Conservation (phyloP, 1,284 basidiomycete genomes). For the Polyporus tsugae region DNA sequence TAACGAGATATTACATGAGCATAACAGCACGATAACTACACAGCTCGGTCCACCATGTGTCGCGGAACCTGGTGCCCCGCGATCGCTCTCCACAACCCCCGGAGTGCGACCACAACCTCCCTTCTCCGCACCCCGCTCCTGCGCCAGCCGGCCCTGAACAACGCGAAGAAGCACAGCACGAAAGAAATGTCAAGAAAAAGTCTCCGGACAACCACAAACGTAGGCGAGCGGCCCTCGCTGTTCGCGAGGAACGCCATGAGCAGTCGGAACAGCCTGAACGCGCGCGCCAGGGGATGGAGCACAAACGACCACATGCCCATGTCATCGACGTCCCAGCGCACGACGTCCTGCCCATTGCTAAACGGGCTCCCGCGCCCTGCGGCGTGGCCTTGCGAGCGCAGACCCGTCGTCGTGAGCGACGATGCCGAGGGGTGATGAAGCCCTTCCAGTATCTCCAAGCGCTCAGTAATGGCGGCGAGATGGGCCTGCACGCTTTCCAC, state of each 20-base stretch:
- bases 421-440: conserved; percentile 45
- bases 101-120: conserved; percentile 70
- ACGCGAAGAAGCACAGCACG: conserved; percentile 61
- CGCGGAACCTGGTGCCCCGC: conserved; percentile 61
- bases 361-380: conserved; percentile 49
- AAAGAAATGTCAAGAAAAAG: conserved; percentile 81
- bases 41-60: conserved; percentile 56
- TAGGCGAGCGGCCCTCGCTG: conserved; percentile 66
- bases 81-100: conserved; percentile 74
- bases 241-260: conserved; percentile 63
- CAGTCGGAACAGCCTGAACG: conserved; percentile 54
- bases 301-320: conserved; percentile 83
- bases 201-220: conserved; percentile 70
- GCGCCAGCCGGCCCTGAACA: conserved; percentile 68
- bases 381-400: conserved; percentile 17
- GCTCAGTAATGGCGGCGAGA: conserved; percentile 89
- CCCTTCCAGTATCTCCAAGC: conserved; percentile 80
- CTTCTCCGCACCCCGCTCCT: conserved; percentile 70
- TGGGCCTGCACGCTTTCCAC: conserved; percentile 89
- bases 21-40: conserved; percentile 25
- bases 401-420: conserved; percentile 37
- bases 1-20: conserved; percentile 3
- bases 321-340: conserved; percentile 73
- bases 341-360: conserved; percentile 39
- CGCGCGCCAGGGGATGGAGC: conserved; percentile 65